Percentiles rank a stretch among this genome's conserved stretches.
These are phyloP conservation scores for Nemania sp. DNA, from an alignment of 2,329 filamentous ascomycete genomes.

Conservation along the genomic window DNA sequence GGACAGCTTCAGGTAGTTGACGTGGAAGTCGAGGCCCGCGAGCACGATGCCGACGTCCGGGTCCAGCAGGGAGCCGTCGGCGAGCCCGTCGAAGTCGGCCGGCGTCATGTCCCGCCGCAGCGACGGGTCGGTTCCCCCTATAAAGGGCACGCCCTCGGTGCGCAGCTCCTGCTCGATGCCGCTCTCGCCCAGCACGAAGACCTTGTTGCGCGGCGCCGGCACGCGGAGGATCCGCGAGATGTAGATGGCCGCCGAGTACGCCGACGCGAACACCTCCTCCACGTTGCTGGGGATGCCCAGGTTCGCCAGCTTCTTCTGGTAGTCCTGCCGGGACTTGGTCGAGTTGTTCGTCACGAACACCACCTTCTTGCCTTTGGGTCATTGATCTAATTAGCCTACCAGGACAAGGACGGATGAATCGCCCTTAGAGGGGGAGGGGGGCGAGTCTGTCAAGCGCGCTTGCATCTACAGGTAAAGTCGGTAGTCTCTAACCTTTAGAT, in stretches of 20 bases:
- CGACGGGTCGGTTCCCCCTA: constrained; percentile 83
- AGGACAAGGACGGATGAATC: not conserved
- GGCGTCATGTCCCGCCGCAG: constrained; percentile 78
- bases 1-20: constrained; percentile 92
- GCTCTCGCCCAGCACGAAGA: constrained; percentile 88
- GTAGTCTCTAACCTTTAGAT: constrained; percentile 67
- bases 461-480: too few relatives aligned
- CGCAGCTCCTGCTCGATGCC: constrained; percentile 89
- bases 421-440: not conserved
- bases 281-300: constrained; percentile 79
- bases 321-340: constrained; percentile 91
- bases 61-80: constrained; percentile 76
- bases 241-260: constrained; percentile 94
- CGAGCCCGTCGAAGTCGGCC: constrained; percentile 79
- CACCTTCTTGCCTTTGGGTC: constrained; percentile 74
- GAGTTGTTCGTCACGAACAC: constrained; percentile 99
- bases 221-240: constrained; percentile 89
- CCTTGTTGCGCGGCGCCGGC: constrained; percentile 80
- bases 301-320: constrained; percentile 84
- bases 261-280: constrained; percentile 94
- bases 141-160: constrained; percentile 76
- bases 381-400: not conserved
- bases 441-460: not conserved
- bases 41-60: constrained; percentile 89
- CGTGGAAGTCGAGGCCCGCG: constrained; percentile 87